Base-by-base conservation (phyloP, 768 basidiomycete genomes). In the Pholiota microspora region DNA sequence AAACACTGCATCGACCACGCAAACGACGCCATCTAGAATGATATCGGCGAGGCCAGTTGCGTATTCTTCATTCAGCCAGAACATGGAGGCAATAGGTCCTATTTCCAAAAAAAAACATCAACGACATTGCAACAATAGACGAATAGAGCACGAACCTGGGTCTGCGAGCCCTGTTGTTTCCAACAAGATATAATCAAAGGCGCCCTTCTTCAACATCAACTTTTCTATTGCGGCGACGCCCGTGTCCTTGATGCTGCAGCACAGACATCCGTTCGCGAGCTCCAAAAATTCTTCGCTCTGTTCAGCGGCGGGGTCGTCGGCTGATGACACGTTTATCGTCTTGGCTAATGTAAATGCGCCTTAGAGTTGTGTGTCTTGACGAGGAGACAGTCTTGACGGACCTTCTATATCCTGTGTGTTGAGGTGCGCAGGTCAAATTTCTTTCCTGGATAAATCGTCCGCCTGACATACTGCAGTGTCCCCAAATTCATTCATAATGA, bases 401-500 rank as follows among this genome's bases (percentile, higher is more conserved):
- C 95, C 85, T 84, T 98, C 95, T 52, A 98, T 97, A 64, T 94
- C 96, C 89, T 92, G 40, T 46, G 40, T 16, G 9, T n/a, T n/a
- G 10, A 23, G 40, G 40, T 18, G 7, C 21, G 55, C 57, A 35
- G 45, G 15, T 47, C 13, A 36, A 34, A 5, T n/a, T n/a, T 45
- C 29, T 23, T 45, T 15, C n/a, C n/a, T n/a, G n/a, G n/a, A n/a
- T n/a, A n/a, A n/a, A n/a, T n/a, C n/a, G n/a, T n/a, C n/a, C n/a
- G n/a, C n/a, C 16, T 29, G n/a, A 75, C 85, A 65, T 63, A 92
- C 90, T 62, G 92, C 92, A 16, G 94, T 94, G 67, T 97, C 94
- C 7, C 94, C 96, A 67, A 98, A 98, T 70, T 95, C 94, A 65
- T 96, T 97, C 92, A 97, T 94, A 59, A 96, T 97, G 18, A 99